These are phyloP conservation scores for Ceratocystis ficicola DNA, from an alignment of 2,329 filamentous ascomycete genomes.

Conservation along the genomic window DNA sequence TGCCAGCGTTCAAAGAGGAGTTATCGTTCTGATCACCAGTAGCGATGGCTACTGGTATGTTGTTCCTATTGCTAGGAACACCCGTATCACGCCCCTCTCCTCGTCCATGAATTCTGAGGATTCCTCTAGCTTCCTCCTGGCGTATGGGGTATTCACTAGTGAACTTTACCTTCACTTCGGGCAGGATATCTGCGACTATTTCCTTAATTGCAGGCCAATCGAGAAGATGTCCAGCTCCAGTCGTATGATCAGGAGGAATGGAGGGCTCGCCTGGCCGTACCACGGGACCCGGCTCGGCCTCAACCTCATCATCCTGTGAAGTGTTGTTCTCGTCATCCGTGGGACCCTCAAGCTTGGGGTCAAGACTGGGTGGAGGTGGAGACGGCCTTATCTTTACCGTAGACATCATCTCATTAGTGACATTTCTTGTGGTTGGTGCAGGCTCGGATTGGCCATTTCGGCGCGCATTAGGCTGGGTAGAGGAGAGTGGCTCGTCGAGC, in stretches of 20 bases:
- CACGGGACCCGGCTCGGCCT: constrained; percentile 40
- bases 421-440: not conserved
- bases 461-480: not conserved
- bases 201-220: constrained; percentile 56
- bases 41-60: not conserved
- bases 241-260: constrained; percentile 78
- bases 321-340: not conserved
- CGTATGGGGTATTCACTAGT: constrained; percentile 64
- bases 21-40: not conserved
- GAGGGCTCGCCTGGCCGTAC: constrained; percentile 50
- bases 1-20: not conserved
- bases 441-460: not conserved
- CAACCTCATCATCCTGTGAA: constrained; percentile 38
- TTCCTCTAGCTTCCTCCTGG: constrained; percentile 59
- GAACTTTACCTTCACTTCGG: constrained; percentile 40
- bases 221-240: constrained; percentile 72
- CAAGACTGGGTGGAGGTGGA: not conserved
- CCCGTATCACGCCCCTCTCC: constrained; percentile 48
- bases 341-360: not conserved
- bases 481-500: not conserved
- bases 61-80: constrained; percentile 19
- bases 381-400: constrained; percentile 2
- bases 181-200: constrained; percentile 44
- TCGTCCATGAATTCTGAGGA: constrained; percentile 63
- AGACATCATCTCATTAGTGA: constrained; percentile 12